Conservation (phyloP, 2,329 filamentous ascomycete species). For the Trichoderma sp. region DNA sequence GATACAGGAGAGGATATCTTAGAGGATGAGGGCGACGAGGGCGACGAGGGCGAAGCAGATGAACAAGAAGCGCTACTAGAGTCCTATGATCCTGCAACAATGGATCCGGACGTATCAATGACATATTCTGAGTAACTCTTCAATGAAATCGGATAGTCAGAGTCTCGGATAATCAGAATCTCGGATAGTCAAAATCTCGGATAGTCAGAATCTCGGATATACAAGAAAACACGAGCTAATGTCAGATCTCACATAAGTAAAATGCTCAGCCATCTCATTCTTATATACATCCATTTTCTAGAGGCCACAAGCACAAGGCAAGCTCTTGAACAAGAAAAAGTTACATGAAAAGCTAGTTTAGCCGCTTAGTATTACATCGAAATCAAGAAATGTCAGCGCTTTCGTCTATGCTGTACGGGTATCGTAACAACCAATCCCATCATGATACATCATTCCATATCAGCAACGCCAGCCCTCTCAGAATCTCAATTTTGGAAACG, state of each 20-base stretch:
- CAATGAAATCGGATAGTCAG: not conserved
- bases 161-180: too few species aligned
- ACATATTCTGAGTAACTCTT: not conserved
- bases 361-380: not conserved
- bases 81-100: not conserved
- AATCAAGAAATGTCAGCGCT: constrained; percentile 8
- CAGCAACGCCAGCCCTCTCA: constrained; percentile 37
- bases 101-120: not conserved
- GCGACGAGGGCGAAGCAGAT: not conserved
- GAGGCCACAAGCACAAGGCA: not conserved
- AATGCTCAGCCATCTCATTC: not conserved
- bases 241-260: not conserved
- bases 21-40: not conserved
- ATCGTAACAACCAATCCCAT: not conserved
- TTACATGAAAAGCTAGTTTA: not conserved
- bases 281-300: not conserved
- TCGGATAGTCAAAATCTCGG: not conserved
- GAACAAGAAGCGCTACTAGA: not conserved
- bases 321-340: too few species aligned
- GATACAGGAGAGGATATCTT: not conserved
- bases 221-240: not conserved
- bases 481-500: constrained; percentile 85
- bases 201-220: not conserved
- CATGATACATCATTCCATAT: not conserved
- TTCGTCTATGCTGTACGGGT: constrained; percentile 7